Conservation (phyloP, 495 filamentous ascomycete species). For the Daldinia caldariorum region DNA sequence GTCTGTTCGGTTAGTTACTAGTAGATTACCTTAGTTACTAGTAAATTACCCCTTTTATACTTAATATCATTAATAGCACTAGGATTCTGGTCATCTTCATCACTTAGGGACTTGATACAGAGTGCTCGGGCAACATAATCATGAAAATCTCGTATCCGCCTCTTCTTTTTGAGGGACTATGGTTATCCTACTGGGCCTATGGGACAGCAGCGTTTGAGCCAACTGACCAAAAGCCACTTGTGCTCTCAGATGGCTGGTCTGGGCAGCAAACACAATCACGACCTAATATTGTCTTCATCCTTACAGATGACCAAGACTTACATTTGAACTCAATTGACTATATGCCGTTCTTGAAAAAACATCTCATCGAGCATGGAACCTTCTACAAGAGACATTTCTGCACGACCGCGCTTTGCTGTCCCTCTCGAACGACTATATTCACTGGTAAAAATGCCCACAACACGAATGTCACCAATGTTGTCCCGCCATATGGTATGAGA, state of each 20-base stretch:
- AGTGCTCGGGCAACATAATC: not conserved
- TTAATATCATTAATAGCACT: not conserved
- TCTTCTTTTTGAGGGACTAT: not conserved
- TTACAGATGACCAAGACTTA: slow-evolving; percentile 74
- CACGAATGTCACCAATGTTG: slow-evolving; percentile 78
- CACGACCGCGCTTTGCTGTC: slow-evolving; percentile 72
- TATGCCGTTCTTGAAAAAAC: slow-evolving; percentile 63
- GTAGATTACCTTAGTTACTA: not conserved
- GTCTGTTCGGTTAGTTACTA: not conserved
- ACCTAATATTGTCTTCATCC: slow-evolving; percentile 71
- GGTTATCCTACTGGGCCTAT: not conserved
- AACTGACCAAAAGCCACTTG: slow-evolving; percentile 26
- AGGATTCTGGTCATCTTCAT: no score
- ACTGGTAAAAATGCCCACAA: slow-evolving; percentile 76
- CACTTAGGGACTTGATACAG: not conserved
- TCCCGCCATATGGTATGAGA: slow-evolving; percentile 65
- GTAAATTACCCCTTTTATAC: not conserved
- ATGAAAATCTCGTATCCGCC: not conserved
- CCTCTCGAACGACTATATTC: slow-evolving; percentile 69
- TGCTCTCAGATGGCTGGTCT: not conserved
- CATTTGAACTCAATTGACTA: slow-evolving; percentile 68
- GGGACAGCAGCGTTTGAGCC: slow-evolving; percentile 28
- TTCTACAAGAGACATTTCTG: slow-evolving; percentile 68
- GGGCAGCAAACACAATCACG: slow-evolving; percentile 3
- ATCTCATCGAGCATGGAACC: slow-evolving; percentile 64